Conservation (phyloP, 1,284 basidiomycete genomes). For the Waitea zeae region DNA sequence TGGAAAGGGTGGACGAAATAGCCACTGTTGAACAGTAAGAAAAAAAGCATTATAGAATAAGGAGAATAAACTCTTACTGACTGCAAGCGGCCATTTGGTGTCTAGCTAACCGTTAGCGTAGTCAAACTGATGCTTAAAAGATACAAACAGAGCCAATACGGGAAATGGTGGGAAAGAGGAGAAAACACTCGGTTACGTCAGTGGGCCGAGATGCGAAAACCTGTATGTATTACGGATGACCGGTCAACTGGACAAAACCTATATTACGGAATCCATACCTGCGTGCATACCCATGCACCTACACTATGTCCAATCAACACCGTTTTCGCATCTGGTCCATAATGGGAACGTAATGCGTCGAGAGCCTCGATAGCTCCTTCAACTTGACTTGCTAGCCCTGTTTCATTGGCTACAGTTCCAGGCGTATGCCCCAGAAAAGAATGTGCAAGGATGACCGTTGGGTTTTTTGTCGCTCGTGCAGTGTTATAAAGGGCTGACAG, state of each 20-base stretch:
- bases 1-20: conserved; percentile 28
- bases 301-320: conserved; percentile 42
- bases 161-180: conserved; percentile 42
- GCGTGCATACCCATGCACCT: conserved; percentile 39
- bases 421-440: conserved; percentile 36
- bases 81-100: conserved; percentile 10
- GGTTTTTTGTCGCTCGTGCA: conserved; percentile 10
- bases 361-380: conserved; percentile 29
- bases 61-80: background rate
- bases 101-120: background rate
- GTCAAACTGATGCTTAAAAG: conserved; percentile 22
- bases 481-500: conserved; percentile 25
- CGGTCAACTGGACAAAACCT: conserved; percentile 1
- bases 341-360: conserved; percentile 21
- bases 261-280: conserved; percentile 23
- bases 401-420: conserved; percentile 6
- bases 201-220: conserved; percentile 27
- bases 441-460: conserved; percentile 30
- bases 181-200: conserved; percentile 20
- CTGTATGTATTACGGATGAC: conserved; percentile 13
- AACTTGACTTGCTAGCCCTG: conserved; percentile 19
- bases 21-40: conserved; percentile 17
- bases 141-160: conserved; percentile 39
- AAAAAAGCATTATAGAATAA: background rate
- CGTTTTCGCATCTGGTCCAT: conserved; percentile 18